These are phyloP conservation scores for Cordyceps militaris DNA, from an alignment of 2,329 filamentous ascomycete genomes.

Conservation along the genomic window DNA sequence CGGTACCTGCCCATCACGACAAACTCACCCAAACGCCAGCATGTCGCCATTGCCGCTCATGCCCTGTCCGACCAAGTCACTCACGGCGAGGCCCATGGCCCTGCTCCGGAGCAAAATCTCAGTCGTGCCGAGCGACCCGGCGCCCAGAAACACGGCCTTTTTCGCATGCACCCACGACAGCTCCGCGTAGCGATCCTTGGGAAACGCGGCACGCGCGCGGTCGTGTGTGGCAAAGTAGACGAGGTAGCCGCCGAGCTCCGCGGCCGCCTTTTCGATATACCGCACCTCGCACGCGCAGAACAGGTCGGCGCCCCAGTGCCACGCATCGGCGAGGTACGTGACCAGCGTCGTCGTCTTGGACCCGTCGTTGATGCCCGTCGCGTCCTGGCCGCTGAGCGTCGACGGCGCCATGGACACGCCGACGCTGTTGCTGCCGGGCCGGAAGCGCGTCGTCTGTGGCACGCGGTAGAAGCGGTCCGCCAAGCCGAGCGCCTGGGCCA, in stretches of 20 bases:
- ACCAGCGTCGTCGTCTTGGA: slow-evolving; percentile 60
- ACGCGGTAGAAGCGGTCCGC: slow-evolving; percentile 47
- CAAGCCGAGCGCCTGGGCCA: slow-evolving; percentile 46
- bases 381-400: slow-evolving; percentile 54
- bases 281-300: slow-evolving; percentile 63
- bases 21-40: slow-evolving; percentile 49
- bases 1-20: too few relatives aligned
- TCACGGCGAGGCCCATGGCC: slow-evolving; percentile 50
- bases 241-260: slow-evolving; percentile 47
- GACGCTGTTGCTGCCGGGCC: slow-evolving; percentile 52
- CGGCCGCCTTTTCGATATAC: slow-evolving; percentile 48
- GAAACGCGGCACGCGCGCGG: slow-evolving; percentile 46
- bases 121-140: slow-evolving; percentile 57
- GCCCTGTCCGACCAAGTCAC: slow-evolving; percentile 47
- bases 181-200: slow-evolving; percentile 45
- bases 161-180: slow-evolving; percentile 62
- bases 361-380: slow-evolving; percentile 59
- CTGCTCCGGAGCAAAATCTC: slow-evolving; percentile 58
- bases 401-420: slow-evolving; percentile 58
- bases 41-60: slow-evolving; percentile 64
- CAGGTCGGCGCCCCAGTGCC: slow-evolving; percentile 66
- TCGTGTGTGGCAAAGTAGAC: slow-evolving; percentile 61
- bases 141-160: slow-evolving; percentile 59
- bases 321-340: slow-evolving; percentile 62
- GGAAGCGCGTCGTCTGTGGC: slow-evolving; percentile 57